Percentiles rank a stretch among this genome's conserved stretches.
Evolutionary conservation across 2,329 filamentous ascomycete genomes (phyloP).

Genomic region (Pyrenophora graminea): DNA sequence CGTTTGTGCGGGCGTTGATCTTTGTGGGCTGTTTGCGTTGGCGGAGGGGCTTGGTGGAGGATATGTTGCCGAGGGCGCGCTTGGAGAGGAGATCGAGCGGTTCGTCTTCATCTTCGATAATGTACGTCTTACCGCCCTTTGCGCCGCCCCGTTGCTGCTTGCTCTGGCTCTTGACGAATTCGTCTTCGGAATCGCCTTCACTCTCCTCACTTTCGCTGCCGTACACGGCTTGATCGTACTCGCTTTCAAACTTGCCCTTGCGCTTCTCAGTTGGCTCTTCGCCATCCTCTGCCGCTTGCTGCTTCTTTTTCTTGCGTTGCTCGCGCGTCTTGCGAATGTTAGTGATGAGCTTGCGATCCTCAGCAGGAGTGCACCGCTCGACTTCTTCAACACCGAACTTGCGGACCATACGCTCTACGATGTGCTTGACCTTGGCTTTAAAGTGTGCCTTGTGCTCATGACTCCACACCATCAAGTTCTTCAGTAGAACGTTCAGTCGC

Average conservation of each 20-base stretch:
- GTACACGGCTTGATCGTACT: slow-evolving; percentile 95
- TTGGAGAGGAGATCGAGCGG: slow-evolving; percentile 92
- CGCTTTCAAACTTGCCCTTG: slow-evolving; percentile 78
- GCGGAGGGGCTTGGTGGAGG: slow-evolving; percentile 79
- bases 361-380: slow-evolving; percentile 79
- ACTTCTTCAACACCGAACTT: slow-evolving; percentile 84
- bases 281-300: slow-evolving; percentile 63
- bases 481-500: slow-evolving; percentile 75
- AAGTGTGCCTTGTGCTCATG: slow-evolving; percentile 98
- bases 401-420: slow-evolving; percentile 89
- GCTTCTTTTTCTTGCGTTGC: slow-evolving; percentile 86
- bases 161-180: slow-evolving; percentile 41
- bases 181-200: slow-evolving; percentile 49
- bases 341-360: slow-evolving; percentile 84
- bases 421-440: slow-evolving; percentile 96
- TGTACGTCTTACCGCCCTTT: slow-evolving; percentile 70
- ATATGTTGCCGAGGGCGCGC: slow-evolving; percentile 88
- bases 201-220: slow-evolving; percentile 64
- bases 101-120: slow-evolving; percentile 92
- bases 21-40: slow-evolving; percentile 56
- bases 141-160: slow-evolving; percentile 41
- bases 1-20: slow-evolving; percentile 58
- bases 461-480: slow-evolving; percentile 92
- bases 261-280: slow-evolving; percentile 49
- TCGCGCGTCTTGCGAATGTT: slow-evolving; percentile 97